A percentile compares a stretch with the other conserved stretches of the same genome.
Conservation (phyloP, 2,329 filamentous ascomycete genomes). For the Neofusicoccum umdonicola region DNA sequence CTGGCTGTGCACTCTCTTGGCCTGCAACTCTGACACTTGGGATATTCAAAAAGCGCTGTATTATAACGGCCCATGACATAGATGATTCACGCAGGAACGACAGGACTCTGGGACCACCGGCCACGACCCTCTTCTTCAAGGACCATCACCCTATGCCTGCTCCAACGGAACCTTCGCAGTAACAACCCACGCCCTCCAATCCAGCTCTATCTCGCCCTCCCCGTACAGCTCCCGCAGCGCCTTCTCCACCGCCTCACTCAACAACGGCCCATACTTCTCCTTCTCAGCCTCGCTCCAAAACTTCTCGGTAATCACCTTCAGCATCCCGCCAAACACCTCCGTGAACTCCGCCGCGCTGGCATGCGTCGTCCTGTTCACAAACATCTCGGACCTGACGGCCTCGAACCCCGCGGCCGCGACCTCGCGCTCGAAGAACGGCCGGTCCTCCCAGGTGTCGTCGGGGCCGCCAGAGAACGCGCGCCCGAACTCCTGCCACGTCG, state of each 20-base stretch:
- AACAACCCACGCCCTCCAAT: conserved; percentile 3
- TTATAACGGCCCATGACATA: too few species aligned
- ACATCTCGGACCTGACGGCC: neutral
- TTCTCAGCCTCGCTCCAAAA: conserved; percentile 18
- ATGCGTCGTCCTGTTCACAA: neutral
- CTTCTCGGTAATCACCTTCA: neutral
- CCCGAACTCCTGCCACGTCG: neutral
- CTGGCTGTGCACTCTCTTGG: too few species aligned
- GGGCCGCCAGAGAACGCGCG: neutral
- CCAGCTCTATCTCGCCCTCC: neutral
- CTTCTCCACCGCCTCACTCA: conserved; percentile 4
- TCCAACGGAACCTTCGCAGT: neutral
- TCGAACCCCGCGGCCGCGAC: conserved; percentile 1
- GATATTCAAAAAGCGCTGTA: too few species aligned
- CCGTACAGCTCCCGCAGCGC: conserved; percentile 3
- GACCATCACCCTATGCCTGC: neutral
- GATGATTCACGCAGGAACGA: too few species aligned
- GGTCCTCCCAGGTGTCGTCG: conserved; percentile 1
- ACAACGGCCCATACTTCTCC: neutral
- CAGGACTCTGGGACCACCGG: too few species aligned
- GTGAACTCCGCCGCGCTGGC: neutral
- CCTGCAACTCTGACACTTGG: too few species aligned
- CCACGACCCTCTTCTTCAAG: neutral
- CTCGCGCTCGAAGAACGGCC: neutral
- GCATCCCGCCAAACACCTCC: neutral